A percentile compares a stretch with the other conserved stretches of the same genome.
Conservation (phyloP, 129 eudicot species). For the Helichrysum umbraculigerum region DNA sequence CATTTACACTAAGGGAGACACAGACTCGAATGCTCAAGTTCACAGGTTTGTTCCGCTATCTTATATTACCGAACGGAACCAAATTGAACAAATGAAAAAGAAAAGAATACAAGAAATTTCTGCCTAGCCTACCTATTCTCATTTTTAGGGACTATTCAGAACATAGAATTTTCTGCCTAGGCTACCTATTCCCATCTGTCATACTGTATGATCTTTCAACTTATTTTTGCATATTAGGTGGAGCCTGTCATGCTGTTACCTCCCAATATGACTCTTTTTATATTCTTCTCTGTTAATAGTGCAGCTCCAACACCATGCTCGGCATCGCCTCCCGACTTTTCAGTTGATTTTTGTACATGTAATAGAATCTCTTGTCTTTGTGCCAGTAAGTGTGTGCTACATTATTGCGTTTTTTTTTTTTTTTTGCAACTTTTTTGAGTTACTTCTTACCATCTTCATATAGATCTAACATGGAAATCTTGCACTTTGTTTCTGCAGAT, state of each 20-base stretch:
- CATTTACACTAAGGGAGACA: slow-evolving; percentile 96
- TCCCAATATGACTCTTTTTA: slow-evolving; percentile 14
- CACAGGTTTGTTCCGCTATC: slow-evolving; percentile 63
- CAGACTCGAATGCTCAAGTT: slow-evolving; percentile 99
- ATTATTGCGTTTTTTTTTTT: background rate
- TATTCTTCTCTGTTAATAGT: slow-evolving; percentile 51
- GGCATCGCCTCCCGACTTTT: slow-evolving; percentile 98
- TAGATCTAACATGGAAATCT: slow-evolving; percentile 1
- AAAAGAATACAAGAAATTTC: background rate
- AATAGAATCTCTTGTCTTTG: slow-evolving; percentile 96
- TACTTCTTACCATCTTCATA: background rate
- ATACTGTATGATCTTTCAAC: background rate
- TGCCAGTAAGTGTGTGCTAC: slow-evolving; percentile 63
- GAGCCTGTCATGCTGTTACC: slow-evolving; percentile 1
- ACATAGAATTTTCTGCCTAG: background rate
- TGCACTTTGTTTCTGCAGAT: slow-evolving; percentile 55
- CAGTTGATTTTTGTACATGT: slow-evolving; percentile 98
- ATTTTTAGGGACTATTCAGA: background rate
- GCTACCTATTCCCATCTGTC: background rate
- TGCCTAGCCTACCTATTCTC: background rate
- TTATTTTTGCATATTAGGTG: background rate
- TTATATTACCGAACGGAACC: background rate
- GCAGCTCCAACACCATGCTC: slow-evolving; percentile 99
- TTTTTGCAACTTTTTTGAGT: background rate
- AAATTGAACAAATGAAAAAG: background rate